A percentile compares a stretch with the other conserved stretches of the same genome.
phyloP scores from a whole-genome alignment of 2,329 filamentous ascomycete species.

The Annulohypoxylon truncatum region DNA sequence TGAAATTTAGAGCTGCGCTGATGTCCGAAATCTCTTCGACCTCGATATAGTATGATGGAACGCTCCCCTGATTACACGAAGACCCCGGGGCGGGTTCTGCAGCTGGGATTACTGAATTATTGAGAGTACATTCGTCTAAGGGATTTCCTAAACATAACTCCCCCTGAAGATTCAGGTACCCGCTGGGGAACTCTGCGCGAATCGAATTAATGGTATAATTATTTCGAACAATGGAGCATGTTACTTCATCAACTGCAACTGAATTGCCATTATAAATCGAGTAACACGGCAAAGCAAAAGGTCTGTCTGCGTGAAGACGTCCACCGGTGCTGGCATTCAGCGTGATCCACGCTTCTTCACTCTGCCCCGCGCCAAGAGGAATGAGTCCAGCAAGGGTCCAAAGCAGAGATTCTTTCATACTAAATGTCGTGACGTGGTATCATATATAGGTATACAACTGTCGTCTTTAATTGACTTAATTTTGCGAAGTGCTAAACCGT shows the following conservation, averaged over 20 bases:
- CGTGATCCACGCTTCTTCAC: slow-evolving; percentile 8
- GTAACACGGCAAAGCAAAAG: slow-evolving; percentile 48
- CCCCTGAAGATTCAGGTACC: slow-evolving; percentile 46
- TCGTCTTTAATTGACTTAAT: neutral
- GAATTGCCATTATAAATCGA: slow-evolving; percentile 43
- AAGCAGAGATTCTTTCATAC: slow-evolving; percentile 4
- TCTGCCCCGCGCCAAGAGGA: slow-evolving; percentile 10
- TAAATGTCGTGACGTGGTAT: neutral
- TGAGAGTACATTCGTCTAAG: slow-evolving; percentile 46
- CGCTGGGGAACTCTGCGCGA: slow-evolving; percentile 39
- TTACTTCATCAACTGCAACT: slow-evolving; percentile 28
- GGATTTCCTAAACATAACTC: slow-evolving; percentile 46
- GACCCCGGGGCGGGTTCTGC: slow-evolving; percentile 31
- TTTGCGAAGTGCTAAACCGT: neutral
- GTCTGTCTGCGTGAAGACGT: slow-evolving; percentile 33
- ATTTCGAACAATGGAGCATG: slow-evolving; percentile 42
- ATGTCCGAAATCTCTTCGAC: slow-evolving; percentile 40
- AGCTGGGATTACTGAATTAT: slow-evolving; percentile 41
- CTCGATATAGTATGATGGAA: slow-evolving; percentile 44
- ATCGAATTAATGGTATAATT: slow-evolving; percentile 46
- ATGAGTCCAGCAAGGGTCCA: slow-evolving; percentile 1
- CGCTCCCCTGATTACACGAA: slow-evolving; percentile 46
- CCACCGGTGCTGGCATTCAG: slow-evolving; percentile 42
- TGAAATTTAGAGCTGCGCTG: slow-evolving; percentile 35
- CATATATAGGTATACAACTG: neutral